Conservation (phyloP, 2,329 filamentous ascomycete species). For the Pseudogymnoascus sp. region DNA sequence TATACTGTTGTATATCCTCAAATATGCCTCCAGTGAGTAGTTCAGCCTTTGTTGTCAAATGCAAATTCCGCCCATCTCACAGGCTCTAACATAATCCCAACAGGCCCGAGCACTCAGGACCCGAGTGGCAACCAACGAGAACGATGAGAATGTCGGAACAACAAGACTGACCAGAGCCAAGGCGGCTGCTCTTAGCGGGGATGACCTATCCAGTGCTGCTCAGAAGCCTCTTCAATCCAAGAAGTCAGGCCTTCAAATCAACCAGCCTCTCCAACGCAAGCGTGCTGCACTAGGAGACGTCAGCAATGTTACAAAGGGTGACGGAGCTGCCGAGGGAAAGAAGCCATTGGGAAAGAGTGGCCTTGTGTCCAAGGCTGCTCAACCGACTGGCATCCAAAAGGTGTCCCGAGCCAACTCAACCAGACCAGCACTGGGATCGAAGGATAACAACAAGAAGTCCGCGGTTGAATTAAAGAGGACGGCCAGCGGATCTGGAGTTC, state of each 20-base stretch:
- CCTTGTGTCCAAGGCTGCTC: conserved; percentile 70
- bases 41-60: conserved; percentile 11
- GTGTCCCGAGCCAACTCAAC: conserved; percentile 46
- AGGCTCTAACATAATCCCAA: not conserved
- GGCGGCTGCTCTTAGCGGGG: conserved; percentile 61
- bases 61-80: not conserved
- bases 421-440: conserved; percentile 54
- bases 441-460: conserved; percentile 56
- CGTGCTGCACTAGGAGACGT: conserved; percentile 86
- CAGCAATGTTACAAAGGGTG: conserved; percentile 84
- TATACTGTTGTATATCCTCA: conserved; percentile 15
- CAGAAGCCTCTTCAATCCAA: conserved; percentile 64
- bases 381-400: conserved; percentile 78
- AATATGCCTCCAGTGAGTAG: conserved; percentile 49
- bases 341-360: conserved; percentile 59
- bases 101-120: conserved; percentile 58
- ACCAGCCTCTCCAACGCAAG: conserved; percentile 50
- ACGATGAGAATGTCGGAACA: conserved; percentile 76
- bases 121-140: conserved; percentile 79
- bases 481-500: conserved; percentile 61
- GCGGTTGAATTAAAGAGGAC: conserved; percentile 60
- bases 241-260: conserved; percentile 45
- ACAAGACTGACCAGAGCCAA: conserved; percentile 91
- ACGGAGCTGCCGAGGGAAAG: conserved; percentile 58
- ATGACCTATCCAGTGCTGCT: conserved; percentile 45